These are phyloP conservation scores for Syzygium malaccense DNA, from an alignment of 441 rosid species.

Conservation along the genomic window DNA sequence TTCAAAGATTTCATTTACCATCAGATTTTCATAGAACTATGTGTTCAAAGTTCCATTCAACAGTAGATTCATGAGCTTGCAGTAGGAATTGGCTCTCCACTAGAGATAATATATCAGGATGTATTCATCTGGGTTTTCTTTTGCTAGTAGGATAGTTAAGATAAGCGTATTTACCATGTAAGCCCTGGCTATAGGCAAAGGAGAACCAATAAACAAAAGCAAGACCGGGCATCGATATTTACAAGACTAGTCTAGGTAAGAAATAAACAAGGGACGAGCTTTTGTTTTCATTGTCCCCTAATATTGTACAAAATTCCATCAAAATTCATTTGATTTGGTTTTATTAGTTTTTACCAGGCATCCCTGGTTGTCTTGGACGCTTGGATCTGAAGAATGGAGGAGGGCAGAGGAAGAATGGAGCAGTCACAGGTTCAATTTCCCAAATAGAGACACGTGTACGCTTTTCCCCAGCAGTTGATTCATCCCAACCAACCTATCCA, in stretches of 20 bases:
- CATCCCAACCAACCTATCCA: slow-evolving; percentile 96
- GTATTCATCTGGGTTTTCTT: neutral
- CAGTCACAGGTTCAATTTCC: slow-evolving; percentile 94
- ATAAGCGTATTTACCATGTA: neutral
- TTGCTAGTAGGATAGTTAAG: neutral
- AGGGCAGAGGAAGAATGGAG: slow-evolving; percentile 91
- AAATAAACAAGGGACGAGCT: neutral
- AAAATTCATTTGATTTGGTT: neutral
- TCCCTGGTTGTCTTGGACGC: slow-evolving; percentile 75
- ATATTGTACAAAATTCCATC: neutral
- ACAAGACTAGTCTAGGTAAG: neutral
- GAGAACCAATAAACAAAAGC: neutral
- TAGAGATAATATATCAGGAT: neutral
- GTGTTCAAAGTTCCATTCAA: neutral
- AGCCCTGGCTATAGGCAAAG: neutral
- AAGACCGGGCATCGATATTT: neutral
- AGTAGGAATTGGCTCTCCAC: neutral
- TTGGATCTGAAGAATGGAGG: slow-evolving; percentile 86
- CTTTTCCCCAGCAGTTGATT: slow-evolving; percentile 83
- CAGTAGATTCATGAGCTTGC: neutral
- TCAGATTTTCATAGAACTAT: neutral
- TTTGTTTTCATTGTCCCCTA: neutral
- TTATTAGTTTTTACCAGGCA: slow-evolving; percentile 41
- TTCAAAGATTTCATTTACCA: neutral
- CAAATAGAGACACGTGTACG: slow-evolving; percentile 83